Percentiles rank a stretch among this genome's conserved stretches.
These are phyloP conservation scores for Amylocystis lapponica DNA, from an alignment of 768 basidiomycete genomes.

Conservation along the genomic window DNA sequence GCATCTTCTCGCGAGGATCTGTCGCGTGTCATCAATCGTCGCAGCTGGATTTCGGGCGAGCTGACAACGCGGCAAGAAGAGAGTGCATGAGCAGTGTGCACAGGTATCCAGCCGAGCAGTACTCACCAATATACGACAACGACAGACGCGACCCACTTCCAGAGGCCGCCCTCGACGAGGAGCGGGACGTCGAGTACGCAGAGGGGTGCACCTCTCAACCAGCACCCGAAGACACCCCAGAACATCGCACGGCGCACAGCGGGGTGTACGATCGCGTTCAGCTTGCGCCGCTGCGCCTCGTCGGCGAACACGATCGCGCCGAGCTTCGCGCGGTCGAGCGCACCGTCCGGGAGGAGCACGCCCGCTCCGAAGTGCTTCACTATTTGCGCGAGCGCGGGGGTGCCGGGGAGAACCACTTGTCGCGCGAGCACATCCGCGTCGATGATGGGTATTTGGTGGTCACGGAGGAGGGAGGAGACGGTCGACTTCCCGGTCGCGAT, in stretches of 20 bases:
- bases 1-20: conserved; percentile 62
- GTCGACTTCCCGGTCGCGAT: conserved; percentile 97
- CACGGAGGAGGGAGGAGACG: conserved; percentile 68
- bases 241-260: conserved; percentile 80
- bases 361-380: conserved; percentile 63
- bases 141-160: conserved; percentile 77
- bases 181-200: conserved; percentile 90
- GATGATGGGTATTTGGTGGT: conserved; percentile 71
- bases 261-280: conserved; percentile 89
- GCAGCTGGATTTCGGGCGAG: conserved; percentile 77
- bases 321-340: conserved; percentile 76
- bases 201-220: conserved; percentile 73
- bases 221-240: conserved; percentile 57
- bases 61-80: conserved; percentile 32
- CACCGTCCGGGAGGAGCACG: conserved; percentile 62
- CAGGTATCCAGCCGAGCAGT: background rate
- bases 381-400: conserved; percentile 64
- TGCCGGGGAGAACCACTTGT: conserved; percentile 79
- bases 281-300: conserved; percentile 54
- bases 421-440: conserved; percentile 92
- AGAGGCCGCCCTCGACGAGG: conserved; percentile 83
- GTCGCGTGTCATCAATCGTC: conserved; percentile 77
- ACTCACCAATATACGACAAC: conserved; percentile 89
- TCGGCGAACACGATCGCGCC: conserved; percentile 85
- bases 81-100: background rate